Base-by-base conservation (phyloP, 78 protist genomes). In the Emiliania huxleyi region DNA sequence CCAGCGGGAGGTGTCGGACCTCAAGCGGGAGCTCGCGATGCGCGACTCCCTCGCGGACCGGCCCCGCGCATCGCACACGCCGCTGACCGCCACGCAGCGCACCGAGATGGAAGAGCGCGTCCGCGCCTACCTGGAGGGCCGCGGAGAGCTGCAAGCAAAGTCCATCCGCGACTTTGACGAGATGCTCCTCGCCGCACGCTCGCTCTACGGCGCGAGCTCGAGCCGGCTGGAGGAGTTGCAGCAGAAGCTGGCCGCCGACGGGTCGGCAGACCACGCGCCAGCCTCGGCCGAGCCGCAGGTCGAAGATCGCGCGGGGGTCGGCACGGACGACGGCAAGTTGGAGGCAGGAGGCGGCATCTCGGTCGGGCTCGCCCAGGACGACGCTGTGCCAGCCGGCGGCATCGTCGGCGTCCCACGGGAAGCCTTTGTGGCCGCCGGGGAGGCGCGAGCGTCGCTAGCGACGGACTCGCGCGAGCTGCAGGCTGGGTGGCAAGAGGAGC, bases 11-110 rank as follows among this genome's bases (percentile, higher is more conserved):
- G 79, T 55, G 49, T 2, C 2, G 5, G 96, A 95, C 42, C 94
- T 95, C 85, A 94, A 91, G 95, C 91, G 56, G 43, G 98, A 97
- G 93, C 95, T 97, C 77, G 96, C 96, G 26, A 97, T 97, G 98
- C 97, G 95, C 94, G 96, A 97, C 93, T 56, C 95, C 2, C 94
- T 97, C 46, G 38, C 93, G 52, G 73, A 81, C 38, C 85, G 94
- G 33, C 11, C 49, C 44, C 73, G 93, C 52, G 89, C 81, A 52
- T 2, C 35, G 33, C 94, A 96, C 94, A 96, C 94, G 52, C 94
- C 95, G 19, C 93, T 46, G 87, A 46, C 94, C 37, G 96, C 93
- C 69, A 93, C 94, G 92, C 94, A 96, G 90, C 95, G 93, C 56
- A 71, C 38, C 92, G 95, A 93, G 8, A 15, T 52, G 29, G 15